phyloP scores from a whole-genome alignment of 257 asterid species.

The Solanum chiquidenum region DNA sequence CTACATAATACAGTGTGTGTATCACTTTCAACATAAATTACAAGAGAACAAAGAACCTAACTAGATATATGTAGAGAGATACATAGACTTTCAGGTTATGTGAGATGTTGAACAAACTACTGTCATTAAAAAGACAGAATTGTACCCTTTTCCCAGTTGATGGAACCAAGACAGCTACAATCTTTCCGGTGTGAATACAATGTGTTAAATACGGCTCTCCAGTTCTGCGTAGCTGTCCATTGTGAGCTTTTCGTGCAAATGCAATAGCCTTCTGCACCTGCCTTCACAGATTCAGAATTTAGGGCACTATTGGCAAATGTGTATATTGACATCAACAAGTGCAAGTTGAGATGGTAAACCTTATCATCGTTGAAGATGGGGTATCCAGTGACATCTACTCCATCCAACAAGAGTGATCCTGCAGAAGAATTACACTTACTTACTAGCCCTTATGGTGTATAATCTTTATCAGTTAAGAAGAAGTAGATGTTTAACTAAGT shows the following conservation, averaged over 20 bases:
- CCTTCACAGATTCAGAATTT: constrained; percentile 61
- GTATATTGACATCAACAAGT: constrained; percentile 10
- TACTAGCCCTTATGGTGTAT: not conserved
- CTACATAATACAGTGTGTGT: not conserved
- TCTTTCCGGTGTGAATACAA: constrained; percentile 90
- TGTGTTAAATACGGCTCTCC: constrained; percentile 94
- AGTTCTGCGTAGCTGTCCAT: constrained; percentile 87
- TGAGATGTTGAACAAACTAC: not conserved
- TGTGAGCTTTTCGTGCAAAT: constrained; percentile 88
- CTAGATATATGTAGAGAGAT: not conserved
- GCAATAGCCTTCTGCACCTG: constrained; percentile 98
- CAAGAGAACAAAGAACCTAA: not conserved
- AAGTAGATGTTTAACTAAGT: not conserved
- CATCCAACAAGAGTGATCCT: constrained; percentile 77
- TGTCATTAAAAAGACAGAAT: constrained; percentile 4
- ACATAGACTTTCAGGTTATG: not conserved
- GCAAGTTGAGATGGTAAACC: constrained; percentile 60
- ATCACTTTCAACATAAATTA: not conserved
- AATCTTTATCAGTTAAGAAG: not conserved
- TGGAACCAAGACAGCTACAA: constrained; percentile 76
- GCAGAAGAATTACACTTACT: constrained; percentile 15
- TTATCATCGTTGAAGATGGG: constrained; percentile 69
- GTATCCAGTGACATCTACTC: constrained; percentile 86
- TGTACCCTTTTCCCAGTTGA: constrained; percentile 71
- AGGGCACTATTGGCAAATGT: constrained; percentile 15